Percentiles rank a stretch among this genome's conserved stretches.
phyloP scores from a whole-genome alignment of 73 alveolate species.

The Tetrahymena malaccensis region DNA sequence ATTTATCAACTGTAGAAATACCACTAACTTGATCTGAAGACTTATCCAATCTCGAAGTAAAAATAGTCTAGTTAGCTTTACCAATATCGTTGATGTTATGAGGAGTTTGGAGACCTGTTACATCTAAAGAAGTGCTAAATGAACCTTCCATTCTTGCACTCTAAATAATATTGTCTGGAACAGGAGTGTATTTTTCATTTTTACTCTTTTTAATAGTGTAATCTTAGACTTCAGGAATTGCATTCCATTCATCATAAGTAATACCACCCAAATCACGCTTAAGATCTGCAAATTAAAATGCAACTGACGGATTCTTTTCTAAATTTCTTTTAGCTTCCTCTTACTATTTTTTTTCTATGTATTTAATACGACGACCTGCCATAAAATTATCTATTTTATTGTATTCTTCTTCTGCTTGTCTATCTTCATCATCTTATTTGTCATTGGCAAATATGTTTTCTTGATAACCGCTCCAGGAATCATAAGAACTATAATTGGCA shows the following conservation, averaged over 20 bases:
- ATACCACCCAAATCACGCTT: constrained; percentile 33
- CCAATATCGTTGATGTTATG: constrained; percentile 30
- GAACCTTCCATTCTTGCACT: constrained; percentile 39
- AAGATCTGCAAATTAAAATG: constrained; percentile 5
- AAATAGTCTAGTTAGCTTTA: constrained; percentile 9
- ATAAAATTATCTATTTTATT: neutral
- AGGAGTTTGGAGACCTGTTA: constrained; percentile 1
- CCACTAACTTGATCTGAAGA: neutral
- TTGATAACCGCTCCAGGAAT: constrained; percentile 27
- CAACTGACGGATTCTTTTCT: neutral
- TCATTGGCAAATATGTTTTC: neutral
- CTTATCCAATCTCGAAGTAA: neutral
- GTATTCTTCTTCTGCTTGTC: neutral
- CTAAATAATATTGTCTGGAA: constrained; percentile 55
- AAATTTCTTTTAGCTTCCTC: neutral
- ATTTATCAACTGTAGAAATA: constrained; percentile 9
- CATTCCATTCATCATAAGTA: constrained; percentile 69
- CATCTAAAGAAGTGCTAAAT: constrained; percentile 22
- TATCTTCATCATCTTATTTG: neutral
- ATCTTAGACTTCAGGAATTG: constrained; percentile 56
- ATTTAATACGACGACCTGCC: neutral
- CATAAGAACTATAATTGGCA: constrained; percentile 35
- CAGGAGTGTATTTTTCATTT: constrained; percentile 60
- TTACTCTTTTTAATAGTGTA: constrained; percentile 42
- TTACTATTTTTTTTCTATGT: neutral